phyloP scores from a whole-genome alignment of 768 basidiomycete species.

The Suillus ampliporus region DNA sequence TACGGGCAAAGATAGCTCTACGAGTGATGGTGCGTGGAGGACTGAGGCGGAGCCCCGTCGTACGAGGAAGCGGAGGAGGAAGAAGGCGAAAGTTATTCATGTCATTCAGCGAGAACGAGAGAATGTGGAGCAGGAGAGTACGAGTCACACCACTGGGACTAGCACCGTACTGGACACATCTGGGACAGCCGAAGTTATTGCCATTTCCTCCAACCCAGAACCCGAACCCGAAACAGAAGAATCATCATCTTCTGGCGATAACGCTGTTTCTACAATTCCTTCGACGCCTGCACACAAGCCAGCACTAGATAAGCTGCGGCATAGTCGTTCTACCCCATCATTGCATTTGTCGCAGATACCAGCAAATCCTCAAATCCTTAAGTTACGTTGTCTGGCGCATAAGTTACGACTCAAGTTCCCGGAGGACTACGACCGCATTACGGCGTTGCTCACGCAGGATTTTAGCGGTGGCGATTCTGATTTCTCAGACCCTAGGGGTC shows the following conservation, averaged over 20 bases:
- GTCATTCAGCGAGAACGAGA: conserved; percentile 31
- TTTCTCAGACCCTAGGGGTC: conserved; percentile 40
- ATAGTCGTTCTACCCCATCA: conserved; percentile 53
- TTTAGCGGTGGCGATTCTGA: conserved; percentile 42
- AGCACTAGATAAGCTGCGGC: conserved; percentile 38
- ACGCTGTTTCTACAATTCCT: conserved; percentile 22
- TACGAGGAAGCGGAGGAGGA: conserved; percentile 44
- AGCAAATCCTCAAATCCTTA: conserved; percentile 52
- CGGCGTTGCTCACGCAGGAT: conserved; percentile 38
- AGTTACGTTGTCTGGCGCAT: conserved; percentile 59
- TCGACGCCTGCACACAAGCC: conserved; percentile 36
- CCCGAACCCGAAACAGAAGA: conserved; percentile 28
- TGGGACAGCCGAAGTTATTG: conserved; percentile 26
- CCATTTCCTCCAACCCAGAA: conserved; percentile 23
- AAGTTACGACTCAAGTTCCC: conserved; percentile 63
- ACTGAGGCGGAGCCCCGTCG: conserved; percentile 47
- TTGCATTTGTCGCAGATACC: conserved; percentile 47
- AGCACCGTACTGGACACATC: background rate
- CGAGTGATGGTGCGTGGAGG: conserved; percentile 45
- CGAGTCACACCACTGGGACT: conserved; percentile 1
- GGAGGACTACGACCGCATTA: conserved; percentile 47
- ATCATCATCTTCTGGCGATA: conserved; percentile 37
- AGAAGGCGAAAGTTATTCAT: conserved; percentile 39
- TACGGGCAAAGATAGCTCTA: conserved; percentile 37
- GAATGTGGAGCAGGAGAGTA: background rate